phyloP scores from a whole-genome alignment of 768 basidiomycete genomes.

The Suillus plorans region DNA sequence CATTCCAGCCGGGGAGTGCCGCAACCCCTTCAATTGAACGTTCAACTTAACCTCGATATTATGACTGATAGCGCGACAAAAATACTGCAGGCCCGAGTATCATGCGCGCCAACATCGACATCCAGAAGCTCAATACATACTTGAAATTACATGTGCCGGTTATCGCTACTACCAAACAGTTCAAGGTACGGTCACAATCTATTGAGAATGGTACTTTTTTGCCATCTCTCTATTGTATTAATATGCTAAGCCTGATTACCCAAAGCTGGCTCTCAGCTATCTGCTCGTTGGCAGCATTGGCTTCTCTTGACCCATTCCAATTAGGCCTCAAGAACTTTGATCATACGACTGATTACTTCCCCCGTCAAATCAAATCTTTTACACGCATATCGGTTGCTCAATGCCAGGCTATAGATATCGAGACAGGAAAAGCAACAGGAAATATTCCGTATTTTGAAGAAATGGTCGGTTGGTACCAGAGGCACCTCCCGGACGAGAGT shows the following conservation, averaged over 20 bases:
- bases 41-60: not conserved
- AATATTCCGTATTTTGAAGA: conserved; percentile 74
- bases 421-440: conserved; percentile 58
- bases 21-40: too few relatives aligned
- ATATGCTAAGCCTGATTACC: not conserved
- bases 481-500: conserved; percentile 73
- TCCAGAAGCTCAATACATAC: conserved; percentile 63
- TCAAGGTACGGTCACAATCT: conserved; percentile 60
- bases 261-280: conserved; percentile 78
- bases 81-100: conserved; percentile 68
- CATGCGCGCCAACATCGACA: conserved; percentile 72
- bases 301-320: conserved; percentile 57
- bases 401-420: conserved; percentile 63
- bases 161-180: conserved; percentile 77
- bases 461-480: conserved; percentile 73
- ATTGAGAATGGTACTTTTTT: conserved; percentile 56
- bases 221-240: too few relatives aligned
- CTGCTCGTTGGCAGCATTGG: conserved; percentile 65
- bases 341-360: conserved; percentile 79
- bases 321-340: conserved; percentile 75
- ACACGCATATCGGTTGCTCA: conserved; percentile 79
- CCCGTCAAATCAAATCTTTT: conserved; percentile 92
- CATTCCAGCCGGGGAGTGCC: too few relatives aligned
- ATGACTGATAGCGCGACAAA: conserved; percentile 30
- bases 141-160: conserved; percentile 54